Evolutionary conservation across 176 grass and related monocot species (phyloP), one percentile per base, ranked within the genome.

Genomic region (Elaeis guineensis): DNA sequence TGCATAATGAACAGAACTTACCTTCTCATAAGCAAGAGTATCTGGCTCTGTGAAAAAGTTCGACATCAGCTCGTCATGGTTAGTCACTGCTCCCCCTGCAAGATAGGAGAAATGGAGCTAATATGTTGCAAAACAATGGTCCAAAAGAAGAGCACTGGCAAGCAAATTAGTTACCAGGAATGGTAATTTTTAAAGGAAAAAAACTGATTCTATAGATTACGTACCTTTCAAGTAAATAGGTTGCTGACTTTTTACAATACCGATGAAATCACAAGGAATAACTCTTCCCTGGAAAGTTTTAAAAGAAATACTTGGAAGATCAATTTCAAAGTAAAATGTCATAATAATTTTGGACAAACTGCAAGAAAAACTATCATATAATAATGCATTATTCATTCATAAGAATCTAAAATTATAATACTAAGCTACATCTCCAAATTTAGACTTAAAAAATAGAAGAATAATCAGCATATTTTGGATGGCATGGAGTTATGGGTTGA

Each of bases 1-100:
- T 54, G 12, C 3, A 63, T 21, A 3, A 58, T 17, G 16, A 70
- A 70, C 76, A 62, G 52, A 48, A 57, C 55, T 59, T 58, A 98
- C 93, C 84, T 98, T 98, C 73, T 88, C 84, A 71, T 98, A 98
- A 62, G 93, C 87, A 92, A 92, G 93, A 22, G 93, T 88, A 81
- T 98, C 93, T 80, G 93, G 84, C 66, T 98, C 84, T 66, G 84
- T 88, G 70, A 98, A 92, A 82, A 98, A 98, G 77, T 98, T 92
- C 50, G 93, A 98, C 93, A 92, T 98, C 39, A 98, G 65, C 49
- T 98, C 87, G 55, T 98, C 84, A 86, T 98, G 87, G 73, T 98
- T 98, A 57, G 76, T 98, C 19, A 98, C 93, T 77, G 78, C 74
- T 75, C 92, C 87, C 51, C 84, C 87, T 98, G 66, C 55, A 59